Conservation (phyloP, 139 green algal genomes). For the Chlamydomonas sp. region DNA sequence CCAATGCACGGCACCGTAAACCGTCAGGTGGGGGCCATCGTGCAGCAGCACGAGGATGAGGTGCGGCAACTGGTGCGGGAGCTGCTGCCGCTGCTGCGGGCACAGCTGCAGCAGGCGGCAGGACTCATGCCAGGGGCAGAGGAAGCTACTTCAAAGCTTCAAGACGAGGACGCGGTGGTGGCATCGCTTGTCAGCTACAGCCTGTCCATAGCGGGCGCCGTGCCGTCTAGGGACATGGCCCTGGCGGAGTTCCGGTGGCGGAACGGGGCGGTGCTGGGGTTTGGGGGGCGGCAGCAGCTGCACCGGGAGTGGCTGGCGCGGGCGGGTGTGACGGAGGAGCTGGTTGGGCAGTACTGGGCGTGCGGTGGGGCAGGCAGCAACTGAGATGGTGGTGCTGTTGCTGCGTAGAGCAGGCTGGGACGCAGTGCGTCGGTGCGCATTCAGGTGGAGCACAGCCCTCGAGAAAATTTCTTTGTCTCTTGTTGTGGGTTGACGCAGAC, state of each 20-base stretch:
- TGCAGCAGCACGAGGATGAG: not conserved
- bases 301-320: conserved; percentile 48
- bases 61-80: conserved; percentile 45
- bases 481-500: too few relatives aligned
- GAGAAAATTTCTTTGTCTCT: too few relatives aligned
- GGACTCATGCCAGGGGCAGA: not conserved
- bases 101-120: not conserved
- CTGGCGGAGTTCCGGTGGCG: conserved; percentile 62
- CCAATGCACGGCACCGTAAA: too few relatives aligned
- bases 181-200: conserved; percentile 46
- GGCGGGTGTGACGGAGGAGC: conserved; percentile 24
- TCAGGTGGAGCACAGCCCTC: too few relatives aligned
- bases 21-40: conserved; percentile 50
- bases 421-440: too few relatives aligned
- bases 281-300: not conserved
- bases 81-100: conserved; percentile 47
- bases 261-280: conserved; percentile 56
- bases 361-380: too few relatives aligned
- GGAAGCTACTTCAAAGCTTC: not conserved
- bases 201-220: conserved; percentile 42
- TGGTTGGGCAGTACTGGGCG: not conserved
- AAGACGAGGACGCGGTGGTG: not conserved
- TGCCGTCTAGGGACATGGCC: conserved; percentile 64
- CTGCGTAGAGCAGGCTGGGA: too few relatives aligned
- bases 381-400: too few relatives aligned